A percentile compares a stretch with the other conserved stretches of the same genome.
phyloP scores from a whole-genome alignment of 1,284 basidiomycete species.

The Irpex sp. region DNA sequence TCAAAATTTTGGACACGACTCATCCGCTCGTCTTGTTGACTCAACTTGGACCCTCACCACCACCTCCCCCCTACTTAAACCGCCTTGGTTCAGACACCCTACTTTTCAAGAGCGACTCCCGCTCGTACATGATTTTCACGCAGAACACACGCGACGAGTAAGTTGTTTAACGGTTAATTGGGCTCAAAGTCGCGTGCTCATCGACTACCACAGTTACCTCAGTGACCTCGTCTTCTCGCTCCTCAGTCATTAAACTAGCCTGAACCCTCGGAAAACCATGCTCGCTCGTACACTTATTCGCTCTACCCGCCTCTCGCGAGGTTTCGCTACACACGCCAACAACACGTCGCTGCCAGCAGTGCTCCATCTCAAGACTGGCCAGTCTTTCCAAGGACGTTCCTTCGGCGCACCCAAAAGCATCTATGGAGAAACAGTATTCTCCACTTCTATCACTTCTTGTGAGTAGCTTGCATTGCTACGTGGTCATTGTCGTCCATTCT shows the following conservation, averaged over 20 bases:
- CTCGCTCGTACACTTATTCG: slow-evolving; percentile 50
- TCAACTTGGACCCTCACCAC: slow-evolving; percentile 11
- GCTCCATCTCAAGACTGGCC: slow-evolving; percentile 91
- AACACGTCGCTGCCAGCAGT: slow-evolving; percentile 67
- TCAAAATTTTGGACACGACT: slow-evolving; percentile 7
- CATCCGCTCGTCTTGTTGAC: slow-evolving; percentile 4
- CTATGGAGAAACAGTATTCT: slow-evolving; percentile 98
- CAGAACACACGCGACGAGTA: slow-evolving; percentile 84
- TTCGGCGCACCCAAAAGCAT: slow-evolving; percentile 89
- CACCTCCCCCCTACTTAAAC: slow-evolving; percentile 8
- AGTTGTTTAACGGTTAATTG: slow-evolving; percentile 23
- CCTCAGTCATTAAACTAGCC: slow-evolving; percentile 47
- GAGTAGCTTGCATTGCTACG: neutral
- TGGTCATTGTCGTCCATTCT: slow-evolving; percentile 8
- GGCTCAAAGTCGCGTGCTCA: neutral
- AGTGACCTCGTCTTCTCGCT: slow-evolving; percentile 84
- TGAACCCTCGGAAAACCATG: slow-evolving; percentile 36
- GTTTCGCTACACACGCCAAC: slow-evolving; percentile 63
- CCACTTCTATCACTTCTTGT: slow-evolving; percentile 98
- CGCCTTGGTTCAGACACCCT: neutral
- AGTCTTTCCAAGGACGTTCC: slow-evolving; percentile 85
- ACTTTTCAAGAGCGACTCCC: slow-evolving; percentile 24
- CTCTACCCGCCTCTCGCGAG: slow-evolving; percentile 48
- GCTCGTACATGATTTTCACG: slow-evolving; percentile 77
- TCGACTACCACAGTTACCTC: slow-evolving; percentile 55